Evolutionary conservation across 2,329 filamentous ascomycete species (phyloP).

Genomic region (Apiospora aurea): DNA sequence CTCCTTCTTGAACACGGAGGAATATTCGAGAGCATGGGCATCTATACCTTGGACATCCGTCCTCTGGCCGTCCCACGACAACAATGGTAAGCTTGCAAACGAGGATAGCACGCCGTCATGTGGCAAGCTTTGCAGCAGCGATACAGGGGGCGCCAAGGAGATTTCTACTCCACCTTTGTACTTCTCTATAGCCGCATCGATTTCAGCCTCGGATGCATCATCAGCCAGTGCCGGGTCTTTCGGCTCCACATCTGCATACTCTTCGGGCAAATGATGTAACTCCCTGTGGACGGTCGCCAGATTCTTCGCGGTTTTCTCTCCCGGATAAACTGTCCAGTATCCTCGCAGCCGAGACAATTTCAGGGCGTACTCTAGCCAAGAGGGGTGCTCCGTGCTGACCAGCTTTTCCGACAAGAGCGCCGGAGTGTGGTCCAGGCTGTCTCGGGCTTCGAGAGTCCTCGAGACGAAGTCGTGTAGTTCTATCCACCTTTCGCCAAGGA

Average conservation of each 20-base stretch:
- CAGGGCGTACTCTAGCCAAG: conserved; percentile 67
- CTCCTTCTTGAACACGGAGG: conserved; percentile 63
- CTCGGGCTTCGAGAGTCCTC: conserved; percentile 59
- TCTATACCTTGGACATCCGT: conserved; percentile 50
- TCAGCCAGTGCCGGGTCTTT: conserved; percentile 35
- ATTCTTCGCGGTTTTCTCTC: conserved; percentile 57
- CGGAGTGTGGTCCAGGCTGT: conserved; percentile 44
- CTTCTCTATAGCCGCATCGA: conserved; percentile 36
- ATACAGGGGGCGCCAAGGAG: conserved; percentile 50
- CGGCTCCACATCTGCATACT: conserved; percentile 49
- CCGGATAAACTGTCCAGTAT: conserved; percentile 83
- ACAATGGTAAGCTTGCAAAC: conserved; percentile 59
- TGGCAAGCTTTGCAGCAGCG: conserved; percentile 59
- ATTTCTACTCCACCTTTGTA: conserved; percentile 38
- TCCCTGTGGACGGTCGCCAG: conserved; percentile 82
- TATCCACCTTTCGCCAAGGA: conserved; percentile 85
- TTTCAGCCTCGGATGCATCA: conserved; percentile 38
- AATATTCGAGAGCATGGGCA: conserved; percentile 58
- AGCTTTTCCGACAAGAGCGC: conserved; percentile 56
- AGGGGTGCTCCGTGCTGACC: conserved; percentile 40
- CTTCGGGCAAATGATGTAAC: conserved; percentile 76
- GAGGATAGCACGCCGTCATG: conserved; percentile 51
- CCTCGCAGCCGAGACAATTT: conserved; percentile 78
- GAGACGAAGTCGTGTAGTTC: conserved; percentile 85
- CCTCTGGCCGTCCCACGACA: conserved; percentile 70